These are phyloP conservation scores for Claviceps fusiformis DNA, from an alignment of 2,329 filamentous ascomycete species.

Conservation along the genomic window DNA sequence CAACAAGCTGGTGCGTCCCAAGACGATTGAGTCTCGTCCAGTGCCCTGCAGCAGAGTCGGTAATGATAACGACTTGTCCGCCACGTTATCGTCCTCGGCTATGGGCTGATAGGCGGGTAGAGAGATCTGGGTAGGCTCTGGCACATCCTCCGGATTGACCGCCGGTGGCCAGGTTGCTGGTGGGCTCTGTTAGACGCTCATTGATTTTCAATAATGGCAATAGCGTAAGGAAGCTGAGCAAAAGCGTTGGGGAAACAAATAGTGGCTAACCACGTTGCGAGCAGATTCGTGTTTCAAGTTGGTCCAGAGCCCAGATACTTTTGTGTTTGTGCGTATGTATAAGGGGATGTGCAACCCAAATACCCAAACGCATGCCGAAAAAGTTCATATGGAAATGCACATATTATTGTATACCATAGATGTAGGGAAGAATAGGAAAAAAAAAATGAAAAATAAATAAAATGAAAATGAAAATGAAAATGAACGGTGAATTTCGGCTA, in stretches of 20 bases:
- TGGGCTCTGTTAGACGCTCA: constrained; percentile 6
- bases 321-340: not conserved
- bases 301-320: not conserved
- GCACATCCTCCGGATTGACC: constrained; percentile 36
- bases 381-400: not conserved
- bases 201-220: not conserved
- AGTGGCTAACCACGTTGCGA: not conserved
- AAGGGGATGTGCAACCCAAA: not conserved
- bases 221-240: not conserved
- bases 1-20: constrained; percentile 35
- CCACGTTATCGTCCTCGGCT: constrained; percentile 18
- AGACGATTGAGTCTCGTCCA: constrained; percentile 29
- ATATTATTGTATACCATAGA: not conserved
- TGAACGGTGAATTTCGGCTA: too few relatives aligned
- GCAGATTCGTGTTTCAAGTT: not conserved
- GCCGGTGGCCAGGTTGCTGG: constrained; percentile 18
- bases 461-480: too few relatives aligned
- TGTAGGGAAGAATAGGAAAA: not conserved
- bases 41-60: constrained; percentile 34
- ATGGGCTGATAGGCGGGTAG: constrained; percentile 34
- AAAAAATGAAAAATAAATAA: not conserved
- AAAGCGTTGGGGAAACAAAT: not conserved
- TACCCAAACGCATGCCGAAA: not conserved
- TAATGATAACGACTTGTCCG: constrained; percentile 28
- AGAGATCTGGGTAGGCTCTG: constrained; percentile 40